These are phyloP conservation scores for Cutaneotrichosporon sp. DNA, from an alignment of 1,284 basidiomycete genomes.

Conservation along the genomic window DNA sequence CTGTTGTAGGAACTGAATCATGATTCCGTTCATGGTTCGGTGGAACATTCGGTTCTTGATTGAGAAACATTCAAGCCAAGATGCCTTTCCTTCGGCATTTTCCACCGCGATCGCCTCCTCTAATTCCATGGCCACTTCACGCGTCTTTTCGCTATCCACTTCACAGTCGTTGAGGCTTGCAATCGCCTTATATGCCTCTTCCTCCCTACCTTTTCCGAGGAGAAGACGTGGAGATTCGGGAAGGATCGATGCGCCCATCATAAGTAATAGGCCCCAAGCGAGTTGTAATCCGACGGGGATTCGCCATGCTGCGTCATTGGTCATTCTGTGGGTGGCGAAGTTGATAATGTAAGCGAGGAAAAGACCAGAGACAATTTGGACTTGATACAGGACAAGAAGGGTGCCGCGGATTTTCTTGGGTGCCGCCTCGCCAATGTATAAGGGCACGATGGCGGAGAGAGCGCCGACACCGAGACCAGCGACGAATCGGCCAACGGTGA, in stretches of 20 bases:
- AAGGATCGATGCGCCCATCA: conserved; percentile 67
- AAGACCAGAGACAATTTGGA: conserved; percentile 65
- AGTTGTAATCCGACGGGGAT: conserved; percentile 50
- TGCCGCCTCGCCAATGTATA: conserved; percentile 76
- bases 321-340: conserved; percentile 64
- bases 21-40: conserved; percentile 61
- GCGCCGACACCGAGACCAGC: conserved; percentile 66
- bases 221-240: conserved; percentile 63
- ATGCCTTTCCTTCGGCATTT: conserved; percentile 73
- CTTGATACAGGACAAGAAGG: conserved; percentile 70
- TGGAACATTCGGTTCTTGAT: conserved; percentile 11
- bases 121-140: conserved; percentile 67
- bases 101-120: conserved; percentile 59
- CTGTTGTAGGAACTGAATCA: conserved; percentile 78
- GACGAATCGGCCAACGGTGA: conserved; percentile 59
- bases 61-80: conserved; percentile 75
- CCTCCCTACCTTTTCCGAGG: conserved; percentile 41
- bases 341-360: conserved; percentile 73
- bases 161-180: conserved; percentile 66
- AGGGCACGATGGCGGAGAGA: conserved; percentile 71
- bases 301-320: conserved; percentile 67
- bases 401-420: conserved; percentile 72
- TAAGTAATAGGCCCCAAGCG: conserved; percentile 35
- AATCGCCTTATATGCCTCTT: conserved; percentile 63
- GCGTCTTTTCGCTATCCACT: conserved; percentile 63